A percentile compares a stretch with the other conserved stretches of the same genome.
phyloP scores from a whole-genome alignment of 1,139 yeast species.

The Pichia terricola region DNA sequence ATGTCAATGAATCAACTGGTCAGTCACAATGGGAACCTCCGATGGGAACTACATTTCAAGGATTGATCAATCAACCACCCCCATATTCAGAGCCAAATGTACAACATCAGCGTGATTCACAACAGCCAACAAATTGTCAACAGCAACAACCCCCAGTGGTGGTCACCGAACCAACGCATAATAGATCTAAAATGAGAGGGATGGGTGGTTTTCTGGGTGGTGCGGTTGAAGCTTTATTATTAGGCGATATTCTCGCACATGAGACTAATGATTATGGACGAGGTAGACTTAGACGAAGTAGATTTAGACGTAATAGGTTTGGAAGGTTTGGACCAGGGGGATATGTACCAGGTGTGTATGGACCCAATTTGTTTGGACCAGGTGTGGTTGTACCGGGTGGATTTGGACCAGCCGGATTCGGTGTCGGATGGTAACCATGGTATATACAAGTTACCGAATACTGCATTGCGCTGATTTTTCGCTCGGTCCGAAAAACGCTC shows the following conservation, averaged over 20 bases:
- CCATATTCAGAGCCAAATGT: conserved; percentile 15
- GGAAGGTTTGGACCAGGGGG: conserved; percentile 7
- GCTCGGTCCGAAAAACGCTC: too few species aligned
- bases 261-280: too few species aligned
- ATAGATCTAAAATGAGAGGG: conserved; percentile 16
- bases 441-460: too few species aligned
- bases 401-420: conserved; percentile 18
- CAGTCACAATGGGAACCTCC: conserved; percentile 92
- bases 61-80: conserved; percentile 25
- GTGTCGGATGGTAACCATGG: conserved; percentile 3
- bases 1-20: conserved; percentile 63
- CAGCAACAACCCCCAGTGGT: conserved; percentile 8
- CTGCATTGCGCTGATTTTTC: too few species aligned
- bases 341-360: conserved; percentile 11
- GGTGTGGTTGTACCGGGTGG: conserved; percentile 1
- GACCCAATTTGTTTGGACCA: too few species aligned
- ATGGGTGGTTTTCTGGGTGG: conserved; percentile 25
- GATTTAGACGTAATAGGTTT: conserved; percentile 19
- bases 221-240: conserved; percentile 21
- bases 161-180: conserved; percentile 3
- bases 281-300: too few species aligned
- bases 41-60: conserved; percentile 37
- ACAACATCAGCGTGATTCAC: conserved; percentile 14
- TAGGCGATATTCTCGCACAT: conserved; percentile 6
- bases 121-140: conserved; percentile 4